Percentiles rank a stretch among this genome's conserved stretches.
Conservation (phyloP, 2,329 filamentous ascomycete genomes). For the Ceratocystis huliohia region DNA sequence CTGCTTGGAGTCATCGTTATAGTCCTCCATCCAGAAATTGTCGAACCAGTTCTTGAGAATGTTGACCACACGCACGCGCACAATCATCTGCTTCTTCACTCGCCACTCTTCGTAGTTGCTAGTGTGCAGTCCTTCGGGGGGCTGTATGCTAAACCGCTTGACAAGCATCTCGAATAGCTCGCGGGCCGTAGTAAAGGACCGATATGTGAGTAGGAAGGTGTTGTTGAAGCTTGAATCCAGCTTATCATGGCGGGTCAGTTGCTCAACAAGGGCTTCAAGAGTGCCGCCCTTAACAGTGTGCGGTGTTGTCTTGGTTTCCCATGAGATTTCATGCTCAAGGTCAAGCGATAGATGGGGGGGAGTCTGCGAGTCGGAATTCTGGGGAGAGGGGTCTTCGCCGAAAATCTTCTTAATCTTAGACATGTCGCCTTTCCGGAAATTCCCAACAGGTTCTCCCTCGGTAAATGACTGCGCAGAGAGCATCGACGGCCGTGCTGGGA, state of each 20-base stretch:
- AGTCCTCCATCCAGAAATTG: conserved; percentile 96
- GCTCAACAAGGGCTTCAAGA: conserved; percentile 77
- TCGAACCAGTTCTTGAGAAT: conserved; percentile 98
- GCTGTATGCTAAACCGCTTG: conserved; percentile 82
- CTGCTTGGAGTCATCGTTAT: conserved; percentile 68
- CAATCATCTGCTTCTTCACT: conserved; percentile 89
- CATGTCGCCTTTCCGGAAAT: conserved; percentile 46
- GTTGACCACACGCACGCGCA: conserved; percentile 91
- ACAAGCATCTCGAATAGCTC: conserved; percentile 91
- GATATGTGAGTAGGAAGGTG: conserved; percentile 92
- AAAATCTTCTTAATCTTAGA: conserved; percentile 55
- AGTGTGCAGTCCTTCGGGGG: conserved; percentile 64
- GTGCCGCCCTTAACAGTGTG: conserved; percentile 80
- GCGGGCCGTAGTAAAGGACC: conserved; percentile 80
- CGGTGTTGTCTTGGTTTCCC: conserved; percentile 67
- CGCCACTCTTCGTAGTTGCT: conserved; percentile 77
- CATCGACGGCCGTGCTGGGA: conserved; percentile 35
- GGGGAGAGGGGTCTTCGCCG: conserved; percentile 48
- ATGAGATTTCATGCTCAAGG: conserved; percentile 76
- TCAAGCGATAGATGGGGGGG: conserved; percentile 79
- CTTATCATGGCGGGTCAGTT: conserved; percentile 90
- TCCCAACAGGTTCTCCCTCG: conserved; percentile 45
- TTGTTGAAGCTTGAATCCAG: conserved; percentile 93
- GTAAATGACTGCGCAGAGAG: conserved; percentile 50
- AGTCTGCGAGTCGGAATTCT: conserved; percentile 53